Evolutionary conservation across 306 rosid species (phyloP), one percentile per base, ranked within the genome.

Genomic region (Prunus mume): DNA sequence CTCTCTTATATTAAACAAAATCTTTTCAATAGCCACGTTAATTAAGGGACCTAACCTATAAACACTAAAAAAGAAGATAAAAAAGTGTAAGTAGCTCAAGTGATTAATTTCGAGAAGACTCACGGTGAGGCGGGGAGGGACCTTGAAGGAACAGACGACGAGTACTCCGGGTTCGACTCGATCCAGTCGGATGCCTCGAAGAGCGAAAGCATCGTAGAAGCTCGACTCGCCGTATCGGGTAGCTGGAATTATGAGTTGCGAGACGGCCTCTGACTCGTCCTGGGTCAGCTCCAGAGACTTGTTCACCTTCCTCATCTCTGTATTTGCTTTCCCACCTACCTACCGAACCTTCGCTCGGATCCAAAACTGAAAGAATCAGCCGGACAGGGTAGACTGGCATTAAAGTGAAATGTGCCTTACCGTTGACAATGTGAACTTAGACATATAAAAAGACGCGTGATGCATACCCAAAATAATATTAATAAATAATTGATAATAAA

Each of bases 101-200:
- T 51, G 10, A 51, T n/a, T 55, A 55, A 55, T 55, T n/a, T 55
- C 13, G 3, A 55, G 11, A 55, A 55, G 43, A 18, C 72, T 76
- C 84, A 89, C 95, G 12, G 82, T 56, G 85, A 88, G 90, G 58
- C 97, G 92, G 58, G 88, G 87, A 19, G 96, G 97, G 76, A 94
- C 90, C 66, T 75, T 89, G 90, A 90, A 85, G 9, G 87, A 51
- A 43, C 97, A 94, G 5, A 85, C 64, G 49, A 94, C 78, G 69
- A 87, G 54, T 28, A 34, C 41, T 34, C 92, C 93, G 64, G 94
- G 93, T 78, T 91, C 86, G 83, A 90, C 85, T 55, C 88, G 91
- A 32, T 32, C 38, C 7, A 32, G 38, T 73, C 85, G 89, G 90
- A 94, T 83, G 49, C 96, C 93, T 34, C 86, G 41, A 62, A 91